Percentiles rank a stretch among this genome's conserved stretches.
These are phyloP conservation scores for Saccharomyces pastorianus DNA, from an alignment of 1,139 yeast genomes.

Conservation along the genomic window DNA sequence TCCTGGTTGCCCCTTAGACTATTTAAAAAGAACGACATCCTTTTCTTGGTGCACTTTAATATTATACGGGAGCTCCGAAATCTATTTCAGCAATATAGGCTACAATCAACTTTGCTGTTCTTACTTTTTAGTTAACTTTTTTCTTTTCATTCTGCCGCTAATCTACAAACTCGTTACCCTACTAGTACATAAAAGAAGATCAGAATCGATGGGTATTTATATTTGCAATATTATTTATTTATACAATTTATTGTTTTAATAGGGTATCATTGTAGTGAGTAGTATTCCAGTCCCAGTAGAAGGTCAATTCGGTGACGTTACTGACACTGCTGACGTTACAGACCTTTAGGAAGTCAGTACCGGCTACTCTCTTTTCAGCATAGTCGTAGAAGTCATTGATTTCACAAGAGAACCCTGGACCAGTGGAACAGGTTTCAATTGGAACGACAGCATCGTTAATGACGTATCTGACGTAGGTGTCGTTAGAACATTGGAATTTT, in stretches of 20 bases:
- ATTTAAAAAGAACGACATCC: slow-evolving; percentile 55
- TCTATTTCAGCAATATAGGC: too few relatives aligned
- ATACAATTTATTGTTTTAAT: neutral
- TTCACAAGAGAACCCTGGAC: slow-evolving; percentile 58
- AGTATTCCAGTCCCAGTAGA: slow-evolving; percentile 28
- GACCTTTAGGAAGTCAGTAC: slow-evolving; percentile 31
- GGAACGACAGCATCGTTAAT: slow-evolving; percentile 59
- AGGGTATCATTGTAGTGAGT: slow-evolving; percentile 5
- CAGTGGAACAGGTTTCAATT: slow-evolving; percentile 41
- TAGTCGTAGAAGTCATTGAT: slow-evolving; percentile 36
- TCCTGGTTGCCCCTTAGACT: slow-evolving; percentile 39
- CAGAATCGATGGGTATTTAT: neutral
- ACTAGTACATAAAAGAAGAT: neutral
- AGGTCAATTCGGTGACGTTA: slow-evolving; percentile 19
- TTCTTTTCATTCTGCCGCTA: neutral
- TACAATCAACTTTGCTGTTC: too few relatives aligned
- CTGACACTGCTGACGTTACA: slow-evolving; percentile 29
- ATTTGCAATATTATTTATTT: neutral
- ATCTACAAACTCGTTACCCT: neutral
- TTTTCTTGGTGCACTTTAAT: neutral
- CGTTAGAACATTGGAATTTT: slow-evolving; percentile 37
- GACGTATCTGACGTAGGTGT: slow-evolving; percentile 42
- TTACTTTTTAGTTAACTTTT: neutral
- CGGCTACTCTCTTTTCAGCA: slow-evolving; percentile 33
- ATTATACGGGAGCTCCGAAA: neutral